Evolutionary conservation across 169 alveolate species (phyloP).

Genomic region (Amoebophrya sp.): DNA sequence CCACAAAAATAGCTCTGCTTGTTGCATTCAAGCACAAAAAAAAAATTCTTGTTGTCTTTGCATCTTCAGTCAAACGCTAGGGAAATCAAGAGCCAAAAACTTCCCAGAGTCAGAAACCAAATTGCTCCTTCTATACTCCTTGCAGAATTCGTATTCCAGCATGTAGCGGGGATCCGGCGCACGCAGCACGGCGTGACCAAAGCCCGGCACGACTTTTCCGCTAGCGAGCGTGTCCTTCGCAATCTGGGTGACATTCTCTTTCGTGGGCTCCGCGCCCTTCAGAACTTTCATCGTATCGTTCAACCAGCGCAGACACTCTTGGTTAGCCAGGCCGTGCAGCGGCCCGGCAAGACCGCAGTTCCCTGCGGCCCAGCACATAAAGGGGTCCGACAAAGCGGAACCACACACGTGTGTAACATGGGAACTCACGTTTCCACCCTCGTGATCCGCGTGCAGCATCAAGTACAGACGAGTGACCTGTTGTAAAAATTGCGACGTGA

Average conservation of each 20-base stretch:
- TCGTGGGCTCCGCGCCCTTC: conserved; percentile 57
- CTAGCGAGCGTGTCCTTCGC: conserved; percentile 60
- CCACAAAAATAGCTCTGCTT: too few relatives aligned
- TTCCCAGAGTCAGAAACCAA: too few relatives aligned
- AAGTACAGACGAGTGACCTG: conserved; percentile 56
- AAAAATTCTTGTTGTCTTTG: too few relatives aligned
- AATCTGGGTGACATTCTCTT: conserved; percentile 56
- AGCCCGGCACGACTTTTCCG: conserved; percentile 91
- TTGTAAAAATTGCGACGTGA: too few relatives aligned
- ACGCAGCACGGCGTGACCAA: conserved; percentile 93
- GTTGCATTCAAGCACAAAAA: too few relatives aligned
- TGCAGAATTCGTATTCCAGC: conserved; percentile 66
- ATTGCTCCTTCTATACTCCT: too few relatives aligned
- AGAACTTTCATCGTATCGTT: conserved; percentile 61
- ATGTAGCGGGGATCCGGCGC: conserved; percentile 86
- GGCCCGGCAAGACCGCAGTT: conserved; percentile 67
- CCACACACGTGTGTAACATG: conserved; percentile 88
- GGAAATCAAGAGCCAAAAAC: too few relatives aligned
- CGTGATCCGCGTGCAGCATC: conserved; percentile 77
- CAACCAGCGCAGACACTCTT: conserved; percentile 85
- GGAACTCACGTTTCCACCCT: conserved; percentile 92
- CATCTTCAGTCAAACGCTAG: too few relatives aligned
- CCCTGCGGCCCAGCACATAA: background rate
- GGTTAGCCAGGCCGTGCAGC: conserved; percentile 92
- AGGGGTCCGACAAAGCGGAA: conserved; percentile 77